phyloP scores from a whole-genome alignment of 2,329 filamentous ascomycete species.

The Nannizzia gypsea region DNA sequence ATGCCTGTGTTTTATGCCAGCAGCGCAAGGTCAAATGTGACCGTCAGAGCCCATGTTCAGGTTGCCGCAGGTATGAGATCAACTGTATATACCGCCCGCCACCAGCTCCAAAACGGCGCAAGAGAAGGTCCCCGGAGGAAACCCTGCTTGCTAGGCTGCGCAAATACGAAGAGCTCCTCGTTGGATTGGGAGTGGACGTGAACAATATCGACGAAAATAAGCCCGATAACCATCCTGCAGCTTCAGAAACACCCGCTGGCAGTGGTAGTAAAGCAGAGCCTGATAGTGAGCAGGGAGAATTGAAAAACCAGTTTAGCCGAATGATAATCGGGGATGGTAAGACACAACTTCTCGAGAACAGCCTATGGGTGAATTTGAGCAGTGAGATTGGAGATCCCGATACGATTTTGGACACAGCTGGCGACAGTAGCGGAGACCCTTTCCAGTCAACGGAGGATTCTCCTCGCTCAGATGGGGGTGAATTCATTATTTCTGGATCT shows the following conservation, averaged over 20 bases:
- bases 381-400: background rate
- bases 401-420: background rate
- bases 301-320: background rate
- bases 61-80: conserved; percentile 51
- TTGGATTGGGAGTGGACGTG: background rate
- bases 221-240: background rate
- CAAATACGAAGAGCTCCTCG: conserved; percentile 4
- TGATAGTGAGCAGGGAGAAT: background rate
- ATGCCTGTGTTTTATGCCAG: conserved; percentile 58
- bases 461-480: background rate
- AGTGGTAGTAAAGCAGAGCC: background rate
- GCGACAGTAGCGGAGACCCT: background rate
- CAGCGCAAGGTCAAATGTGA: conserved; percentile 66
- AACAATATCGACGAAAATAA: background rate
- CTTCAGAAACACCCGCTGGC: background rate
- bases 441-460: background rate
- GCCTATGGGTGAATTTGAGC: conserved; percentile 1
- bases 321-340: conserved; percentile 1
- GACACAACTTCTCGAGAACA: background rate
- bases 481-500: background rate
- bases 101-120: background rate
- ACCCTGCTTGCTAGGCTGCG: background rate
- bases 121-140: background rate
- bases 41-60: conserved; percentile 58
- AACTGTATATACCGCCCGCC: conserved; percentile 40